Conservation (phyloP, 208 protist species). For the Trypanosoma boissoni region DNA sequence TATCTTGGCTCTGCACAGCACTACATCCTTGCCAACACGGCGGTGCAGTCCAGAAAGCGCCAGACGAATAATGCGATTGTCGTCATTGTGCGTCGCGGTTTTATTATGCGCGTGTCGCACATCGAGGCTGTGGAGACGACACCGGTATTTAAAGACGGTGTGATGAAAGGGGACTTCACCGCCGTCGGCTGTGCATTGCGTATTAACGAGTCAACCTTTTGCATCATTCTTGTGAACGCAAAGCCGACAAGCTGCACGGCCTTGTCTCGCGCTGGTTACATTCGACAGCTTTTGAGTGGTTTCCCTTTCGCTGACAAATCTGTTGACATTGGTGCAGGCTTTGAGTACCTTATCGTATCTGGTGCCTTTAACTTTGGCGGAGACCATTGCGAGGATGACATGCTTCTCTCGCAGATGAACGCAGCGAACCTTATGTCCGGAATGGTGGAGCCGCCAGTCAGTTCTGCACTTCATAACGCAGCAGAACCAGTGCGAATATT, state of each 20-base stretch:
- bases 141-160: slow-evolving; percentile 23
- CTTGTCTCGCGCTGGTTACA: slow-evolving; percentile 28
- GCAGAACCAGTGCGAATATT: slow-evolving; percentile 57
- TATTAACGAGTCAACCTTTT: slow-evolving; percentile 65
- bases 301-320: slow-evolving; percentile 50
- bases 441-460: slow-evolving; percentile 57
- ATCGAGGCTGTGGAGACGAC: slow-evolving; percentile 50
- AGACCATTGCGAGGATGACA: slow-evolving; percentile 41
- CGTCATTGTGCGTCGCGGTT: slow-evolving; percentile 56
- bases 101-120: slow-evolving; percentile 60
- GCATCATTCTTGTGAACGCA: slow-evolving; percentile 49
- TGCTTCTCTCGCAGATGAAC: slow-evolving; percentile 52
- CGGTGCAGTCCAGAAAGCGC: slow-evolving; percentile 33
- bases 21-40: slow-evolving; percentile 52
- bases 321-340: slow-evolving; percentile 55
- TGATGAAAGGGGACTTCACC: slow-evolving; percentile 44
- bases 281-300: slow-evolving; percentile 52
- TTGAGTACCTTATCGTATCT: slow-evolving; percentile 74
- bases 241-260: slow-evolving; percentile 23
- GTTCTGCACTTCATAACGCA: slow-evolving; percentile 27
- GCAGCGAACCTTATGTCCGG: slow-evolving; percentile 58
- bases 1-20: slow-evolving; percentile 46
- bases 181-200: slow-evolving; percentile 47
- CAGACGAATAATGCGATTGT: slow-evolving; percentile 51
- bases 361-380: slow-evolving; percentile 60